Evolutionary conservation across 2,329 filamentous ascomycete genomes (phyloP).

Genomic region (Microcyclospora tardicrescens): DNA sequence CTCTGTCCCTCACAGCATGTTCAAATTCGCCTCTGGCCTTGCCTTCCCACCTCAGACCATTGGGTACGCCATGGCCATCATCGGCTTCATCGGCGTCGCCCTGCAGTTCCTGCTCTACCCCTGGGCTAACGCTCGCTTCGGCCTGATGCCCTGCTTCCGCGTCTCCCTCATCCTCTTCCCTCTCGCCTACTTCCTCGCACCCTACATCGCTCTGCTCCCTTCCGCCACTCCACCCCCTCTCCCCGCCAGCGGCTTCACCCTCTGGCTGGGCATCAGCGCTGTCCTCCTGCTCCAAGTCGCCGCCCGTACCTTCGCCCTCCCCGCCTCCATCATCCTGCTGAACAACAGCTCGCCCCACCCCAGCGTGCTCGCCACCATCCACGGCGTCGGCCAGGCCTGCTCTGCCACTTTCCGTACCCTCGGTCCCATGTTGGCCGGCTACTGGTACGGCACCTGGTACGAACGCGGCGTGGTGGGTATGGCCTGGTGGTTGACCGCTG

Average conservation of each 20-base stretch:
- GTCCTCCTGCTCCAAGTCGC: constrained; percentile 58
- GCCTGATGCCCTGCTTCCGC: constrained; percentile 55
- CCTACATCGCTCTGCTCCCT: constrained; percentile 58
- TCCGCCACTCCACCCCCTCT: constrained; percentile 34
- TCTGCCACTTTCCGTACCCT: constrained; percentile 42
- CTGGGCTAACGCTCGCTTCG: constrained; percentile 49
- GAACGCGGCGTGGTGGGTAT: constrained; percentile 42
- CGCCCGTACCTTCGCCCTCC: constrained; percentile 55
- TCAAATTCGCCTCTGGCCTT: constrained; percentile 58
- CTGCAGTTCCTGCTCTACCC: constrained; percentile 64
- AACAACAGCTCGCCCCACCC: constrained; percentile 47
- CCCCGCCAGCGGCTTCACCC: constrained; percentile 40
- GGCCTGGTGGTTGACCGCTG: constrained; percentile 45
- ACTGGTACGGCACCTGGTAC: constrained; percentile 41
- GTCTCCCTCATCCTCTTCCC: constrained; percentile 59
- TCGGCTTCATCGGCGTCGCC: constrained; percentile 62
- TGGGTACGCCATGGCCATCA: constrained; percentile 63
- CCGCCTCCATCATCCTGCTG: constrained; percentile 42
- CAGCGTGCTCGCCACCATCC: constrained; percentile 43
- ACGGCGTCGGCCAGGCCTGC: constrained; percentile 46
- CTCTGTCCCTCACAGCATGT: constrained; percentile 23
- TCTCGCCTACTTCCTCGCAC: constrained; percentile 53
- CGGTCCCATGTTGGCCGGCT: constrained; percentile 43
- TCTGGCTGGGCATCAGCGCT: constrained; percentile 53
- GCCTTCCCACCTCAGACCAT: constrained; percentile 59